Conservation (phyloP, 805 yeast genomes). For the Starmerella potacharoeniae region DNA sequence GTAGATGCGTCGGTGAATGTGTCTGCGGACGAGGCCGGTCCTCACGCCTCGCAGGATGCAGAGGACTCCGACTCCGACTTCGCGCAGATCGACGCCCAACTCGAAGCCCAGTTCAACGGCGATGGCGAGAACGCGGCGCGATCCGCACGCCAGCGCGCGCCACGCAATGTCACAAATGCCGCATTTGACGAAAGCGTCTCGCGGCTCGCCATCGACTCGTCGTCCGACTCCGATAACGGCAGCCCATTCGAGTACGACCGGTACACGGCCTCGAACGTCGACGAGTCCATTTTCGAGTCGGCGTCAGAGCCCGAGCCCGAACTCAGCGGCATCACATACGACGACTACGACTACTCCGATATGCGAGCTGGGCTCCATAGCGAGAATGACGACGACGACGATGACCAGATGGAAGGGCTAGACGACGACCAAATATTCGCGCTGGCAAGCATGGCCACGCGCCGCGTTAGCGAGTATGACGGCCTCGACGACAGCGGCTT, state of each 20-base stretch:
- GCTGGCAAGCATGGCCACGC: constrained; percentile 6
- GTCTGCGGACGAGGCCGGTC: no score
- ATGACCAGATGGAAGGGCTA: constrained; percentile 16
- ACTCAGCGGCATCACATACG: background rate
- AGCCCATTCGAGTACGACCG: constrained; percentile 2
- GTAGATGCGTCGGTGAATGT: no score
- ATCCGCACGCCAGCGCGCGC: background rate
- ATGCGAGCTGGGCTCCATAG: background rate
- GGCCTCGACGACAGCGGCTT: constrained; percentile 11
- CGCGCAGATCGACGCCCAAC: background rate
- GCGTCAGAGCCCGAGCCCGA: background rate
- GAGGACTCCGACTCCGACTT: background rate
- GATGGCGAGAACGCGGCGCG: background rate
- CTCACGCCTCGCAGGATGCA: background rate
- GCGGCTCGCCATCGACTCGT: background rate
- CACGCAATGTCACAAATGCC: background rate
- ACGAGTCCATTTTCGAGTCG: background rate
- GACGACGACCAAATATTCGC: constrained; percentile 20
- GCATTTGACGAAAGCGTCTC: constrained; percentile 3
- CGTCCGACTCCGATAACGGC: background rate
- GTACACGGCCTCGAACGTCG: constrained; percentile 1
- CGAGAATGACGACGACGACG: constrained; percentile 2
- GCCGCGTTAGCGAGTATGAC: constrained; percentile 4
- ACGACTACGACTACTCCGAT: background rate
- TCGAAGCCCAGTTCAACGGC: background rate